These are phyloP conservation scores for Meyerozyma guilliermondii DNA, from an alignment of 1,139 yeast genomes.

Conservation along the genomic window DNA sequence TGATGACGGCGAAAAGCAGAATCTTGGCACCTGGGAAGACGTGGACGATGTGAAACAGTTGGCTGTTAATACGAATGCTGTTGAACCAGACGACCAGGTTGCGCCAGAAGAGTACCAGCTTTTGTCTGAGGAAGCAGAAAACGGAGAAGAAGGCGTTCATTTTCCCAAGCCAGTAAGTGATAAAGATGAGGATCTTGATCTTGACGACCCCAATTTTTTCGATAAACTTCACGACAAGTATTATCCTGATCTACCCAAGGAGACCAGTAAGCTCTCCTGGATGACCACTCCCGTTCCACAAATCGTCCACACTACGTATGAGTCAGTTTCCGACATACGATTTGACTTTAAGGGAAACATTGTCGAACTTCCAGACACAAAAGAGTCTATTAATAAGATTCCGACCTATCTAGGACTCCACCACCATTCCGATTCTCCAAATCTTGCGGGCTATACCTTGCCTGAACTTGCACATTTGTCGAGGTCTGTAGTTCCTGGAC, in stretches of 20 bases:
- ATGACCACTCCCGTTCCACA: slow-evolving; percentile 64
- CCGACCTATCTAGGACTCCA: slow-evolving; percentile 70
- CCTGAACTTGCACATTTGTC: slow-evolving; percentile 76
- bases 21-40: slow-evolving; percentile 42
- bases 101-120: slow-evolving; percentile 45
- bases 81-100: slow-evolving; percentile 17
- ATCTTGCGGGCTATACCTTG: slow-evolving; percentile 87
- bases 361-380: slow-evolving; percentile 38
- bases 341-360: slow-evolving; percentile 86
- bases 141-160: slow-evolving; percentile 44
- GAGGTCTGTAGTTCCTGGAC: slow-evolving; percentile 78
- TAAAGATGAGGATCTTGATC: slow-evolving; percentile 40
- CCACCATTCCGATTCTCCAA: slow-evolving; percentile 87
- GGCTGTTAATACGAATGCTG: slow-evolving; percentile 13
- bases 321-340: slow-evolving; percentile 64
- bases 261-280: slow-evolving; percentile 83
- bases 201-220: slow-evolving; percentile 73
- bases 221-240: slow-evolving; percentile 78
- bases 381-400: slow-evolving; percentile 36
- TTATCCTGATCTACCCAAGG: slow-evolving; percentile 84
- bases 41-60: slow-evolving; percentile 31
- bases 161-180: slow-evolving; percentile 50
- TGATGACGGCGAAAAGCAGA: slow-evolving; percentile 26
- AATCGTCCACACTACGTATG: slow-evolving; percentile 44
- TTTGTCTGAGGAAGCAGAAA: slow-evolving; percentile 7